Evolutionary conservation across 2,329 filamentous ascomycete species (phyloP), one percentile per base, ranked within the genome.

Genomic region (Pyrenochaeta sp.): DNA sequence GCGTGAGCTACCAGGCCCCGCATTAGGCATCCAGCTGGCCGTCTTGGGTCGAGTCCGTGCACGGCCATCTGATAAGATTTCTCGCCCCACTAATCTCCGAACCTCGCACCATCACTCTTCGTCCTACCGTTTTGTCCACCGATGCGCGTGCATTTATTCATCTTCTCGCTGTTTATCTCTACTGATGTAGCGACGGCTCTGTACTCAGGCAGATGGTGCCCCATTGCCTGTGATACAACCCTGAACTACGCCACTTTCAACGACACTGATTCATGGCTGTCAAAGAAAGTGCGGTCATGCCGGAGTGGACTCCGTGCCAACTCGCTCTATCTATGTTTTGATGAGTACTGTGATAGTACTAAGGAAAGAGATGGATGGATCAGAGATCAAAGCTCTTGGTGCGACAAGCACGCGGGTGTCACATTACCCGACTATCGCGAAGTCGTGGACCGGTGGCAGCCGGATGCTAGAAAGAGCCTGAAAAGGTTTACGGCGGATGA

Each of bases 191-290:
- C 57, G 19, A 25, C 43, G n/a, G 60, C 67, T 28, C 36, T 66
- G 9, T 54, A 63, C 19, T 56, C 63, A 4, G 68, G 72, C 7
- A 67, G 64, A 28, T 71, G 62, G 51, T 76, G 73, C 50, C 73
- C 73, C 39, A 56, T 61, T 43, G 69, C 68, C 34, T 76, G 73
- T 61, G 67, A 72, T 22, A 67, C 72, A 5, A 66, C 56, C 1
- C 52, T 74, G 43, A 66, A 67, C 43, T 74, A 74, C 48, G 66
- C 65, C 32, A 68, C 67, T 12, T 76, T 74, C 61, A 74, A 74
- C 56, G 73, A 76, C 53, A 74, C 71, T 12, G 59, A 67, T 45
- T 47, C 63, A 36, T 66, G 57, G 49, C 54, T 68, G 30, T 69
- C 71, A 34, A 68, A 65, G 48, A 73, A 73, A 56, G 61, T 66